Base-by-base conservation (phyloP, 805 yeast species). In the Candida xiaguanensis region DNA sequence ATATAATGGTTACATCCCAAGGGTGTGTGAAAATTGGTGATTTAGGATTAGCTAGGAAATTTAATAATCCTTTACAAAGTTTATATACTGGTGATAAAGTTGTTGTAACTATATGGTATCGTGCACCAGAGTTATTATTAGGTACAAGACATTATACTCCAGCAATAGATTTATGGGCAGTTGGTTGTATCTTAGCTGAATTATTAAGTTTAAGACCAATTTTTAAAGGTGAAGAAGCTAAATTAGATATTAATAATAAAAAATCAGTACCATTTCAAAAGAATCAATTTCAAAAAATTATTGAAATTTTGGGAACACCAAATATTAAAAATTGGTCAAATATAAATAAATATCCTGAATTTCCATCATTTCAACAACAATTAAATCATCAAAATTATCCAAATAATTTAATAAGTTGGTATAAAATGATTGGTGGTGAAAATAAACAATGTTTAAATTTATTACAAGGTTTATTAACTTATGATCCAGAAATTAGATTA, bases 1-100 rank as follows among this genome's bases (percentile, higher is more conserved):
- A 91, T 62, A 91, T 93, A 48, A 93, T 91, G 98, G 95, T 91
- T 0, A 80, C 96, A 0, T 74, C 81, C 7, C 78, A 76, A 42
- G 99, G 99, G 0, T 78, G 80, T n/a, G 93, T 91, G 14, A 93
- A 93, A 59, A 90, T 91, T 44, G 99, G 98, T 16, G 99, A 91
- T 64, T 71, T 90, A 49, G 98, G 98, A 1, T 67, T 90, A 25
- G 96, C 96, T 0, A 72, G 98, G 43, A 78, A 85, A 51, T 90
- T 89, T 63, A 83, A 82, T 47, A 85, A 88, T 52, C 91, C 95
- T 23, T 60, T 90, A 29, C 97, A 90, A 53, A 80, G 93, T 15
- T 67, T 90, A 17, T 90, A 85, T 55, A 76, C 90, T 15, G 96
- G 96, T 31, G 98, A 90, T 60, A 90, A 90, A 61, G 96, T 90